Base-by-base conservation (phyloP, 2,329 filamentous ascomycete species). In the Tolypocladium ophioglossoides region DNA sequence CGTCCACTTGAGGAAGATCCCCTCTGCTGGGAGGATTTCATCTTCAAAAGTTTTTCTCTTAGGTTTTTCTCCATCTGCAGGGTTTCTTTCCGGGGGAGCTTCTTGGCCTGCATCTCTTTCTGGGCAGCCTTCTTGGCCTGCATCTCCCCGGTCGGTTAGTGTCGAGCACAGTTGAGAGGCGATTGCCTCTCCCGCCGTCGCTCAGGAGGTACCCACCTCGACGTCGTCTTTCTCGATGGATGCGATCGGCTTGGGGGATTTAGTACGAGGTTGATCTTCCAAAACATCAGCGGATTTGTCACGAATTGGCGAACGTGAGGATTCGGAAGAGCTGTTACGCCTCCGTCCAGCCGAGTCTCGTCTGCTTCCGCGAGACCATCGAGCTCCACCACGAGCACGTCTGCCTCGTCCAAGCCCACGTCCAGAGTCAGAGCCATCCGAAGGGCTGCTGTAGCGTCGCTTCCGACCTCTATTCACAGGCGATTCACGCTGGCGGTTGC, bases 261-360 rank as follows among this genome's bases (percentile, higher is more conserved):
- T 54, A 30, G 57, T 60, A 58, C 55, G 57, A 54, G 59, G 50
- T 57, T 63, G 62, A 64, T 66, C 67, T 68, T 69, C 63, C 59
- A 59, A 75, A 77, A 69, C 70, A 81, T 84, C 80, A 83, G 76
- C 78, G 67, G 74, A 75, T 70, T 72, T 79, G 68, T 74, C 68
- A 72, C 71, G 75, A 64, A 67, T 67, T 66, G 72, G 73, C 68
- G 75, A 72, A 64, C 70, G 69, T 67, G 75, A 75, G 64, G 78
- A 78, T 65, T 72, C 72, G 58, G 78, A 78, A 59, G 79, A 80
- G 59, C 72, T 72, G 65, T 74, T 79, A 61, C 72, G 73, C 66
- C 75, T 76, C 59, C 72, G 74, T 49, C 53, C 58, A 34, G 51
- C 52, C 18, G 56, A 56, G 51, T 58, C 57, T 50, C 58, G 32